Conservation (phyloP, 208 protist species). For the Porcisia hertigi region DNA sequence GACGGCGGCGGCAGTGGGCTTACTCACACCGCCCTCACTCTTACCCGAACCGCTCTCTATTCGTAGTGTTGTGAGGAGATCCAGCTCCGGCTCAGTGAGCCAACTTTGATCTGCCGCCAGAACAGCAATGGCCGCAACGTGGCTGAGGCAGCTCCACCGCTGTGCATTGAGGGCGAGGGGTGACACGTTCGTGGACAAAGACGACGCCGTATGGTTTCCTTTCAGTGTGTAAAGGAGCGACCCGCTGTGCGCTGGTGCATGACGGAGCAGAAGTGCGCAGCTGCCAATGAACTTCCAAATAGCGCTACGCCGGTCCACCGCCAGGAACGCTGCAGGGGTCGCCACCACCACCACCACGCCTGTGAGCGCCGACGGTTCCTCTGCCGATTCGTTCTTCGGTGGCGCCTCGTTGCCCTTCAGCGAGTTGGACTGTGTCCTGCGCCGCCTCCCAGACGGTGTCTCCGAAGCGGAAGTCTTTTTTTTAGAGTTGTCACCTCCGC, state of each 20-base stretch:
- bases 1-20: not conserved
- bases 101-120: constrained; percentile 23
- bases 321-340: constrained; percentile 47
- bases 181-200: not conserved
- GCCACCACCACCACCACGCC: constrained; percentile 42
- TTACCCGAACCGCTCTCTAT: constrained; percentile 1
- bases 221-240: constrained; percentile 11
- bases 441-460: not conserved
- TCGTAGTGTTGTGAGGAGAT: constrained; percentile 19
- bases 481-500: not conserved
- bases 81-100: constrained; percentile 21
- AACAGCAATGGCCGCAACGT: constrained; percentile 40
- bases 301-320: constrained; percentile 58
- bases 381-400: constrained; percentile 8
- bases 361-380: constrained; percentile 1
- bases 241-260: not conserved
- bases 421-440: not conserved
- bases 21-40: not conserved
- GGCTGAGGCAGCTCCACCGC: constrained; percentile 64
- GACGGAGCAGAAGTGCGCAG: constrained; percentile 29
- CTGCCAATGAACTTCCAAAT: constrained; percentile 73
- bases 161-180: constrained; percentile 28
- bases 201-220: not conserved
- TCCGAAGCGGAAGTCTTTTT: not conserved
- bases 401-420: not conserved